These are phyloP conservation scores for Alternaria gaisen DNA, from an alignment of 2,329 filamentous ascomycete species.

Conservation along the genomic window DNA sequence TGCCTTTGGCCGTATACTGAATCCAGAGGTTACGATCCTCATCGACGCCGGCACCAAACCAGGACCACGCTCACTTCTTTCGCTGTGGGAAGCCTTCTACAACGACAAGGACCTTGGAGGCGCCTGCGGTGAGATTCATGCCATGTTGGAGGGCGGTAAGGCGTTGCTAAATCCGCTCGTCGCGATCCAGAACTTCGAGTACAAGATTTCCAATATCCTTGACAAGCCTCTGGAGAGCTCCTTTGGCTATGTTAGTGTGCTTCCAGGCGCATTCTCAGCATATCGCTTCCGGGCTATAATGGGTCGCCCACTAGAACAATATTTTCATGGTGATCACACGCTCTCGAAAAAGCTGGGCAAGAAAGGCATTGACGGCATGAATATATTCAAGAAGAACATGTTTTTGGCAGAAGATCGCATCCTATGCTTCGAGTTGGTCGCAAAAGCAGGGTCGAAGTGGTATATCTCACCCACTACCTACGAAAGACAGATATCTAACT, in stretches of 20 bases:
- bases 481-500: background rate
- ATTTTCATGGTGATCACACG: slow-evolving; percentile 99
- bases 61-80: slow-evolving; percentile 85
- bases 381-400: slow-evolving; percentile 99
- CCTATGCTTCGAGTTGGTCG: slow-evolving; percentile 97
- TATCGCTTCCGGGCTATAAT: slow-evolving; percentile 98
- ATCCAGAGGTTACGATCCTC: slow-evolving; percentile 95
- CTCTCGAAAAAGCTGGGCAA: slow-evolving; percentile 93
- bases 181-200: slow-evolving; percentile 97
- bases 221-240: slow-evolving; percentile 97
- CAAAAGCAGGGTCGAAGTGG: slow-evolving; percentile 99
- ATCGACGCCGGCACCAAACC: slow-evolving; percentile 98
- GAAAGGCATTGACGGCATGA: slow-evolving; percentile 99
- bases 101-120: slow-evolving; percentile 99
- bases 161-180: slow-evolving; percentile 95
- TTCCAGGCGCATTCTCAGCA: slow-evolving; percentile 98
- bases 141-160: slow-evolving; percentile 88
- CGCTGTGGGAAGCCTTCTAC: slow-evolving; percentile 98
- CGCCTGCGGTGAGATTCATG: slow-evolving; percentile 98
- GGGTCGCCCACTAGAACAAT: slow-evolving; percentile 95
- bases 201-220: slow-evolving; percentile 99
- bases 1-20: slow-evolving; percentile 93
- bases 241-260: slow-evolving; percentile 96
- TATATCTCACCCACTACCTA: slow-evolving; percentile 72
- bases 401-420: slow-evolving; percentile 99